Percentiles rank a stretch among this genome's conserved stretches.
These are phyloP conservation scores for Botrytis pseudocinerea DNA, from an alignment of 2,329 filamentous ascomycete genomes.

Conservation along the genomic window DNA sequence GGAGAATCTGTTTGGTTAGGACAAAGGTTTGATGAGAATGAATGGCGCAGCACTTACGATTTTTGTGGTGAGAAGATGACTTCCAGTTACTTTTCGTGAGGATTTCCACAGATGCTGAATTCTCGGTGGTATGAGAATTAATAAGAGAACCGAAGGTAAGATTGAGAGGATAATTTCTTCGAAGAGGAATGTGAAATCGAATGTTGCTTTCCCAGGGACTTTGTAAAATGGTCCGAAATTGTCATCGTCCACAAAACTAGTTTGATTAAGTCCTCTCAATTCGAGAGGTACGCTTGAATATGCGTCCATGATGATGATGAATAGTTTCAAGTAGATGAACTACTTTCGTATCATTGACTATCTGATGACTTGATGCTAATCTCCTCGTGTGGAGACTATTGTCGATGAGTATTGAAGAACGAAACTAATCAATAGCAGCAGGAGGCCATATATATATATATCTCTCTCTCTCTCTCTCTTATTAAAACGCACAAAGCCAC, in stretches of 20 bases:
- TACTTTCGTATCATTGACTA: background rate
- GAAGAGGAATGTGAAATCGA: conserved; percentile 38
- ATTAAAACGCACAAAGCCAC: background rate
- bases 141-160: conserved; percentile 32
- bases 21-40: background rate
- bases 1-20: conserved; percentile 25
- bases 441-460: background rate
- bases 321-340: background rate
- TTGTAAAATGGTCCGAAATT: conserved; percentile 19
- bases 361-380: background rate
- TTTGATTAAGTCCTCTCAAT: background rate
- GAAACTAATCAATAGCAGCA: background rate
- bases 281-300: background rate
- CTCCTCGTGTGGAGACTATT: background rate
- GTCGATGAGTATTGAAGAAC: background rate
- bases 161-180: conserved; percentile 38
- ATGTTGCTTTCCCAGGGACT: conserved; percentile 20
- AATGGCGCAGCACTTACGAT: conserved; percentile 23
- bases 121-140: conserved; percentile 29
- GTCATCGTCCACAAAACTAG: background rate
- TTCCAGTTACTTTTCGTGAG: conserved; percentile 28
- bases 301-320: background rate
- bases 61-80: conserved; percentile 30
- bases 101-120: conserved; percentile 29
- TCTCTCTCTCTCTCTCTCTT: too few species aligned